Conservation (phyloP, 768 basidiomycete genomes). For the Neoboletus subvelutipes region DNA sequence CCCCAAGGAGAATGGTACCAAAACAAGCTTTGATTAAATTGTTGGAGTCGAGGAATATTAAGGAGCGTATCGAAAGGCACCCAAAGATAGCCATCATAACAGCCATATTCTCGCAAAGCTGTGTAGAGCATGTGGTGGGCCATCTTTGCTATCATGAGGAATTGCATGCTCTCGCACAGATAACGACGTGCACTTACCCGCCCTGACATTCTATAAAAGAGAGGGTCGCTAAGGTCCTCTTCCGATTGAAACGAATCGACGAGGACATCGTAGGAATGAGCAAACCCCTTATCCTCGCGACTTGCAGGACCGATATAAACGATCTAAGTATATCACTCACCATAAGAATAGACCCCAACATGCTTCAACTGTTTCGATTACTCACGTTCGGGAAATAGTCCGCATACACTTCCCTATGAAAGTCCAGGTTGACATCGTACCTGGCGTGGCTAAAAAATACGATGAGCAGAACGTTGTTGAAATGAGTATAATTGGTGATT, state of each 20-base stretch:
- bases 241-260: conserved; percentile 47
- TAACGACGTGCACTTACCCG: conserved; percentile 31
- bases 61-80: conserved; percentile 51
- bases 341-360: background rate
- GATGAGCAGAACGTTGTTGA: conserved; percentile 43
- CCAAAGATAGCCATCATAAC: conserved; percentile 54
- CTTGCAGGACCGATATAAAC: conserved; percentile 47
- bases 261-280: conserved; percentile 49
- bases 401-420: conserved; percentile 45
- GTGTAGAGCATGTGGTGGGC: conserved; percentile 56
- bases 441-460: conserved; percentile 52
- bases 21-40: conserved; percentile 44
- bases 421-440: conserved; percentile 47
- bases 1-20: conserved; percentile 54
- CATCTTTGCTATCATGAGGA: conserved; percentile 32
- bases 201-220: conserved; percentile 44
- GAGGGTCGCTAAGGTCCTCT: conserved; percentile 40
- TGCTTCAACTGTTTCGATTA: background rate
- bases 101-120: conserved; percentile 40
- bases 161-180: background rate
- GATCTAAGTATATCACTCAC: conserved; percentile 32
- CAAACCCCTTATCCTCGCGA: conserved; percentile 47
- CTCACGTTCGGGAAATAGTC: conserved; percentile 52
- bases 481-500: conserved; percentile 34
- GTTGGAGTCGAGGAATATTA: conserved; percentile 47